Conservation (phyloP, 306 rosid genomes). For the Rosa chinensis region DNA sequence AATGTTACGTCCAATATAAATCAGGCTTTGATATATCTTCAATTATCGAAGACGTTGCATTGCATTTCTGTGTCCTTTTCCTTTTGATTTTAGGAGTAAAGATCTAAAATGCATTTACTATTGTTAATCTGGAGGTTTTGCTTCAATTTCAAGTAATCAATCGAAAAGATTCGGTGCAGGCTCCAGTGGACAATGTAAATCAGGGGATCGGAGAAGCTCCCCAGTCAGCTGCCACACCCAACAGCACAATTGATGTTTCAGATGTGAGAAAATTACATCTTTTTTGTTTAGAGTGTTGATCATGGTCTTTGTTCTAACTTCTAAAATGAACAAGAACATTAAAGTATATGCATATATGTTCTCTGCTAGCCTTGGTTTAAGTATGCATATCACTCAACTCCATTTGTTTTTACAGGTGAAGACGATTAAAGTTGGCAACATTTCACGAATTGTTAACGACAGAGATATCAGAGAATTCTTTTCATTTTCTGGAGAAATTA, state of each 20-base stretch:
- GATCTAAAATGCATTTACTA: neutral
- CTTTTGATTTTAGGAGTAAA: neutral
- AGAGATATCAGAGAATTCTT: slow-evolving; percentile 75
- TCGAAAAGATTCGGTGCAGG: slow-evolving; percentile 38
- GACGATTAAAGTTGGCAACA: slow-evolving; percentile 75
- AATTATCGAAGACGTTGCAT: neutral
- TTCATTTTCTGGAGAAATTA: slow-evolving; percentile 82
- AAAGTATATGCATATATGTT: neutral
- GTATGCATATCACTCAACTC: slow-evolving; percentile 8
- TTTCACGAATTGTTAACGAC: slow-evolving; percentile 50
- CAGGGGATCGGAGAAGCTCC: slow-evolving; percentile 42
- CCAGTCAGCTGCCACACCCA: slow-evolving; percentile 38
- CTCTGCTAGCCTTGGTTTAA: neutral
- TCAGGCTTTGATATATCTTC: slow-evolving; percentile 6
- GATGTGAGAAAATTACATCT: slow-evolving; percentile 40
- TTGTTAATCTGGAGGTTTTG: neutral
- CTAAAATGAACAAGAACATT: neutral
- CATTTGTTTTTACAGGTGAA: slow-evolving; percentile 47
- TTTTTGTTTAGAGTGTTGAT: slow-evolving; percentile 2
- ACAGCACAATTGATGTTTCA: slow-evolving; percentile 51
- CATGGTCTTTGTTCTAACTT: neutral
- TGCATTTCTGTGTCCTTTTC: neutral
- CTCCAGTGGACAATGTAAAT: slow-evolving; percentile 28
- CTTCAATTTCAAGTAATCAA: slow-evolving; percentile 1
- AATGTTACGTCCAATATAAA: neutral